Percentiles rank a stretch among this genome's conserved stretches.
phyloP scores from a whole-genome alignment of 78 protist species.

The Neovahlkampfia damariscottae region DNA sequence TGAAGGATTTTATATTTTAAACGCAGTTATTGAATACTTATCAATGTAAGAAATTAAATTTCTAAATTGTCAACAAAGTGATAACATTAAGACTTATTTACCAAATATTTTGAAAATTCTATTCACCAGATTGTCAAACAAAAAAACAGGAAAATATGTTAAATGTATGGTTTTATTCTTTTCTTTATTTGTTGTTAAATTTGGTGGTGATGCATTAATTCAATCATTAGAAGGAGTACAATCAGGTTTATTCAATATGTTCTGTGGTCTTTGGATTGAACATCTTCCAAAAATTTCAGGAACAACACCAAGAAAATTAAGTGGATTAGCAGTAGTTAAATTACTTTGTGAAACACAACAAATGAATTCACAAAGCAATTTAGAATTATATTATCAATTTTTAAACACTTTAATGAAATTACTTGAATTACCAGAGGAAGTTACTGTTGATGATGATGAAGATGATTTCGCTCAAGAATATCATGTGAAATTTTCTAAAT shows the following conservation, averaged over 20 bases:
- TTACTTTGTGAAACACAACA: not conserved
- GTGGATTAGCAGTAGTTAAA: not conserved
- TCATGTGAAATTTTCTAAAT: not conserved
- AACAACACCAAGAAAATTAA: not conserved
- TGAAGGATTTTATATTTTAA: slow-evolving; percentile 28
- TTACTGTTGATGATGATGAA: not conserved
- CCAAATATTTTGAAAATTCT: not conserved
- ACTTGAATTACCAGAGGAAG: not conserved
- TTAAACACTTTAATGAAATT: not conserved
- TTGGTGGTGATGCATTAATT: not conserved
- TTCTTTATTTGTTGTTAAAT: not conserved
- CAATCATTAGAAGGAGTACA: not conserved
- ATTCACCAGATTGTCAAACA: slow-evolving; percentile 5
- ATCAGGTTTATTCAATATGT: slow-evolving; percentile 6
- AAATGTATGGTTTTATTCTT: slow-evolving; percentile 9
- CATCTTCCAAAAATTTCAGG: slow-evolving; percentile 5
- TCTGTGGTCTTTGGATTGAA: not conserved
- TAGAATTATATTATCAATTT: not conserved
- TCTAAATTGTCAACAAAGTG: no score
- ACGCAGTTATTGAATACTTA: slow-evolving; percentile 3
- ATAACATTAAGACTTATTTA: no score
- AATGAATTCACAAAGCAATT: not conserved
- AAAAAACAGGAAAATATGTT: slow-evolving; percentile 4
- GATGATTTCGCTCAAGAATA: not conserved
- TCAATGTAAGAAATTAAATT: not conserved